These are phyloP conservation scores for Dioszegia hungarica DNA, from an alignment of 768 basidiomycete genomes.

Conservation along the genomic window DNA sequence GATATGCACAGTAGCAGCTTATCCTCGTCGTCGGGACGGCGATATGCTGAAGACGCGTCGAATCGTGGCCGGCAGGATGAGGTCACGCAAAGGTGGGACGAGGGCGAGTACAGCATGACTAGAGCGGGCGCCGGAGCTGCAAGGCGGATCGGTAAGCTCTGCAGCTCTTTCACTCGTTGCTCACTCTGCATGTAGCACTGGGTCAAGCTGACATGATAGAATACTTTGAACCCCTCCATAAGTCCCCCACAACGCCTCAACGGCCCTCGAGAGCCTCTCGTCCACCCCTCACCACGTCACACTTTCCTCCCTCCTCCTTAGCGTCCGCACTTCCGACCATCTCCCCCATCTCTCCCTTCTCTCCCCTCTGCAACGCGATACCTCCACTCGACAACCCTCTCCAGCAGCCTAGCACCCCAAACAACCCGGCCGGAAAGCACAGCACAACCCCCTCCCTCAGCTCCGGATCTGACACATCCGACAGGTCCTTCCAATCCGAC, in stretches of 20 bases:
- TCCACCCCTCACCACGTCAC: neutral
- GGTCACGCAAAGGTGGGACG: no score
- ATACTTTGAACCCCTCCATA: no score
- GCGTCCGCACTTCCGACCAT: neutral
- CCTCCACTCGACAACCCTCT: neutral
- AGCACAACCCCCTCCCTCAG: conserved; percentile 1
- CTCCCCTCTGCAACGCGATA: neutral
- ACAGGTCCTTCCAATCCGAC: neutral
- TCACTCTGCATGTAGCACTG: no score
- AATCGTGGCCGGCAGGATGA: no score
- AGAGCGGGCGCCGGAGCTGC: no score
- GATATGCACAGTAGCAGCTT: neutral
- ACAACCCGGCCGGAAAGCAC: neutral
- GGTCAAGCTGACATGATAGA: no score
- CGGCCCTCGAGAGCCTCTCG: no score
- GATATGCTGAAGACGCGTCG: no score
- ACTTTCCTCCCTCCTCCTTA: neutral
- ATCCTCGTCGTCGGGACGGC: neutral
- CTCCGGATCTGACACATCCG: neutral
- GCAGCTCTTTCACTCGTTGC: no score
- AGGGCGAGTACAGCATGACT: no score
- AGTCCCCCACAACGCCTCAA: no score
- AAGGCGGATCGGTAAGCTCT: no score
- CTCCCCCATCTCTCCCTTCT: neutral
- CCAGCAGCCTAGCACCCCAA: neutral